Percentiles rank a stretch among this genome's conserved stretches.
phyloP scores from a whole-genome alignment of 192 early-diverging fungal genomes.

The Coemansia sp. region DNA sequence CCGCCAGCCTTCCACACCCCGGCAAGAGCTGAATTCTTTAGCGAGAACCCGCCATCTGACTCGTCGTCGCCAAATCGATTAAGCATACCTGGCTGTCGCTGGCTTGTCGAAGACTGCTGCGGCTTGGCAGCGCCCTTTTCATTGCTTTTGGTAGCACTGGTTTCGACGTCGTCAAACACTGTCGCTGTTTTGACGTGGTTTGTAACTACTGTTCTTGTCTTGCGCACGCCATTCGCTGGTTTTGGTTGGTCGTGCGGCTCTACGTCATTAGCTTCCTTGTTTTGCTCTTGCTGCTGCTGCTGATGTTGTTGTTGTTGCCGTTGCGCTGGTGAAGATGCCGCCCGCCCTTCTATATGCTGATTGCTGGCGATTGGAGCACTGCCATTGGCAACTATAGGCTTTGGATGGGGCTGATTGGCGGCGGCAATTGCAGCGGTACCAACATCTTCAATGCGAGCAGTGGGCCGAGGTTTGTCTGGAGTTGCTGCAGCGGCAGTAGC shows the following conservation, averaged over 20 bases:
- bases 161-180: slow-evolving; percentile 1
- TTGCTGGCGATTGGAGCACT: not conserved
- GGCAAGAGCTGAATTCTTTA: not conserved
- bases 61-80: slow-evolving; percentile 16
- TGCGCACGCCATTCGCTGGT: not conserved
- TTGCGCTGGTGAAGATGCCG: not conserved
- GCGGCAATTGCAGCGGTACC: slow-evolving; percentile 1
- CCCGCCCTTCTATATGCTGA: not conserved
- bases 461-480: slow-evolving; percentile 19
- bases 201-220: not conserved
- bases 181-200: slow-evolving; percentile 5
- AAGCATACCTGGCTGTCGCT: slow-evolving; percentile 6
- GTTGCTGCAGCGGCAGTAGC: not conserved
- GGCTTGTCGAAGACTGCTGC: not conserved
- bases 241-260: not conserved
- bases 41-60: slow-evolving; percentile 2
- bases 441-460: slow-evolving; percentile 26
- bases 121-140: not conserved
- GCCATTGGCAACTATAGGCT: not conserved
- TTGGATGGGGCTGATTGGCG: not conserved
- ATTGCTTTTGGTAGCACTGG: not conserved
- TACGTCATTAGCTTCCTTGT: not conserved
- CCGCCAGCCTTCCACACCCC: not conserved
- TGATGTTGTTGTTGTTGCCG: not conserved
- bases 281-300: not conserved